Evolutionary conservation across 129 eudicot genomes (phyloP), one percentile per base, ranked within the genome.

Genomic region (Erigeron canadensis): DNA sequence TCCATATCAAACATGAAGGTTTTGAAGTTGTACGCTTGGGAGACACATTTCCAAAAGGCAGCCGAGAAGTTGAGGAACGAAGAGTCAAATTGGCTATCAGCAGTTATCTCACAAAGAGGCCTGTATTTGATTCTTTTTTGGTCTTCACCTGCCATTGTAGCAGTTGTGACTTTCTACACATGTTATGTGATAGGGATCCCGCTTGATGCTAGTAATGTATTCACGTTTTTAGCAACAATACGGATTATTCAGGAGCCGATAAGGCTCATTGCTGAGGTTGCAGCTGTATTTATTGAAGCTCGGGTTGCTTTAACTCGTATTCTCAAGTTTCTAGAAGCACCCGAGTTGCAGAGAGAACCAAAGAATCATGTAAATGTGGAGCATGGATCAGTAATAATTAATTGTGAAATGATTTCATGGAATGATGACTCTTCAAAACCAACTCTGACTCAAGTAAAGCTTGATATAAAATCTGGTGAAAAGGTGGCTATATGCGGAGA

Each of bases 401-500:
- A 63, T 38, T 70, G 63, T n/a, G 75, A 64, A 8, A 63, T n/a
- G 19, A 82, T 86, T 62, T 89, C 91, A 34, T 86, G 96, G 96
- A 78, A 81, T 57, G 71, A 38, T 46, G 65, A 53, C 59, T 75
- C 83, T 66, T 72, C 65, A 21, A 89, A 74, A 64, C 72, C 84
- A 18, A 75, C 81, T 10, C 58, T 89, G 23, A 22, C 44, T 0
- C 9, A 74, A 28, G 65, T 86, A 58, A 64, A 80, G 70, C 62
- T 88, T 45, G 48, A 41, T 21, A 76, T 89, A 28, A 45, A 57
- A 43, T 51, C 74, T 4, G 89, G 84, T 16, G 67, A 89, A 73
- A 89, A 83, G 74, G 85, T 86, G 54, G 96, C 96, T 12, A 77
- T 89, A 16, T 86, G 96, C 34, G 96, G 96, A 8, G 91, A 86